Conservation (phyloP, 2,329 filamentous ascomycete species). For the Dryadomyces quercivorus region DNA sequence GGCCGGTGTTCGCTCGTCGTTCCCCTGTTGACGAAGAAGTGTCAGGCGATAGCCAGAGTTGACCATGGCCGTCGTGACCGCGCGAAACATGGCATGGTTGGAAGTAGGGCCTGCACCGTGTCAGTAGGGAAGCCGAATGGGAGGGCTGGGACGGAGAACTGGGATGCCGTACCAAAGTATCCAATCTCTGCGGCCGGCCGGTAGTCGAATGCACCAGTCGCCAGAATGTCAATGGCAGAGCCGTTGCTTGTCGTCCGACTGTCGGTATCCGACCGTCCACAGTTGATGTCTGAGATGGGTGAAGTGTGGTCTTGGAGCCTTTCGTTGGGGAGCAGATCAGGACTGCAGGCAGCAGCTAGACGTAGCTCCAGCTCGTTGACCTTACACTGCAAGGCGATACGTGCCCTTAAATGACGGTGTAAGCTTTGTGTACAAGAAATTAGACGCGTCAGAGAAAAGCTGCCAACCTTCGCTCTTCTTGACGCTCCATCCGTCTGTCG, state of each 20-base stretch:
- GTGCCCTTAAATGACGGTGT: background rate
- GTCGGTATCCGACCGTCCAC: background rate
- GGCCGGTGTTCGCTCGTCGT: background rate
- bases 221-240: slow-evolving; percentile 17
- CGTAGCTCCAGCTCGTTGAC: slow-evolving; percentile 13
- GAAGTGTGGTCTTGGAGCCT: background rate
- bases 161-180: slow-evolving; percentile 9
- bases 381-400: slow-evolving; percentile 4
- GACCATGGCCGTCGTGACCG: slow-evolving; percentile 15
- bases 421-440: background rate
- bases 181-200: slow-evolving; percentile 15
- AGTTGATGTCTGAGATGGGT: background rate
- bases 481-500: slow-evolving; percentile 7
- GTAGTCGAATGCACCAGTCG: slow-evolving; percentile 18
- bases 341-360: slow-evolving; percentile 4
- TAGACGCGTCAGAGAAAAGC: background rate
- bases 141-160: background rate
- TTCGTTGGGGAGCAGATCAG: background rate
- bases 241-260: slow-evolving; percentile 9
- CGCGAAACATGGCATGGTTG: slow-evolving; percentile 19
- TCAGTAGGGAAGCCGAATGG: no score
- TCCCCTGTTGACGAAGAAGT: slow-evolving; percentile 1
- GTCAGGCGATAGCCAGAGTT: slow-evolving; percentile 13
- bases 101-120: slow-evolving; percentile 16
- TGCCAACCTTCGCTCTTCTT: slow-evolving; percentile 7